Conservation (phyloP, 805 yeast genomes). For the Starmerella etchellsii region DNA sequence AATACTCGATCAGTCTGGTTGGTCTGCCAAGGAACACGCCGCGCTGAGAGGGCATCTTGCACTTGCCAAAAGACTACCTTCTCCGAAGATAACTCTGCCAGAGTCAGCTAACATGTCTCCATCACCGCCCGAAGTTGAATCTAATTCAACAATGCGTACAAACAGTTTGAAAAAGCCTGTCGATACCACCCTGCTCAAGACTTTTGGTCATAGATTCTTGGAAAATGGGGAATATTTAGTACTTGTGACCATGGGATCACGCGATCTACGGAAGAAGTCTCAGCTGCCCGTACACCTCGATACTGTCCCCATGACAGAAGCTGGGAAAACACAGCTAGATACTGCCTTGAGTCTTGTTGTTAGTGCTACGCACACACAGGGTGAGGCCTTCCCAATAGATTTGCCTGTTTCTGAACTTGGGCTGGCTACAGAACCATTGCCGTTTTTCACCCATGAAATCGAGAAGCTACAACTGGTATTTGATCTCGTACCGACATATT, state of each 20-base stretch:
- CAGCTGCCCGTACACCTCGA: constrained; percentile 52
- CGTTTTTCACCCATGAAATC: constrained; percentile 41
- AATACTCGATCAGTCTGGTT: constrained; percentile 68
- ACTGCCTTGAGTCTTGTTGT: constrained; percentile 72
- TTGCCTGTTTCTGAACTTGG: constrained; percentile 75
- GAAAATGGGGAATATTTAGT: constrained; percentile 43
- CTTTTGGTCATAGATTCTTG: constrained; percentile 74
- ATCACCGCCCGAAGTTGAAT: not conserved
- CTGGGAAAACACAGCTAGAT: constrained; percentile 71
- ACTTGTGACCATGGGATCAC: constrained; percentile 75
- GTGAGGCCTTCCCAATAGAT: constrained; percentile 54
- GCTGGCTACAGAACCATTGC: constrained; percentile 46
- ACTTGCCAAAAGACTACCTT: constrained; percentile 45
- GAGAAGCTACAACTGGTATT: constrained; percentile 46
- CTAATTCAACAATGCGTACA: not conserved
- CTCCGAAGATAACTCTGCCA: constrained; percentile 10
- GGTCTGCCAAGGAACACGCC: constrained; percentile 98
- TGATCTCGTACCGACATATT: constrained; percentile 81
- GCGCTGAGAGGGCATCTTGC: constrained; percentile 73
- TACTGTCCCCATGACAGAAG: constrained; percentile 60
- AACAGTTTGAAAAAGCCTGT: constrained; percentile 1
- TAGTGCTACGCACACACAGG: constrained; percentile 29
- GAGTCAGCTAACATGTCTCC: not conserved
- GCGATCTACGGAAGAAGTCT: constrained; percentile 50
- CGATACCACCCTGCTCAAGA: constrained; percentile 47